phyloP scores from a whole-genome alignment of 305 asterid genomes.

The Coffea humblotiana region DNA sequence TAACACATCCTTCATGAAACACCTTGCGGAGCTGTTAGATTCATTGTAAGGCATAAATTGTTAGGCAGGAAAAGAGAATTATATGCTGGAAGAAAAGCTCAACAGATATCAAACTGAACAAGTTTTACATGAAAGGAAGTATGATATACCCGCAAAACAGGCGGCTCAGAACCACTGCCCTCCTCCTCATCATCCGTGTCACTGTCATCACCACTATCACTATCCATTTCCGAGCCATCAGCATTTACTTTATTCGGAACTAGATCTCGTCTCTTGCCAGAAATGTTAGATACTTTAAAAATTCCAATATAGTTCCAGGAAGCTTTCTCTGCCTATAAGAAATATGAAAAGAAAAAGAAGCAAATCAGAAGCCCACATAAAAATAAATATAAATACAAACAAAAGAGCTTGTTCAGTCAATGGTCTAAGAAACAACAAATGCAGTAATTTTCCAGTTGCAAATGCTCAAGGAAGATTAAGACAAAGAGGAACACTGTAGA shows the following conservation, averaged over 20 bases:
- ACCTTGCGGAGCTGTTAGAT: conserved; percentile 35
- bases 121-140: not conserved
- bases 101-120: not conserved
- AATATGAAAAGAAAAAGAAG: not conserved
- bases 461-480: not conserved
- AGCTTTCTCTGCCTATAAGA: conserved; percentile 70
- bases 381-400: not conserved
- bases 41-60: conserved; percentile 15
- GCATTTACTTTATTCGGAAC: conserved; percentile 50
- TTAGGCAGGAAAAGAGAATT: not conserved
- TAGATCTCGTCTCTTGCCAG: conserved; percentile 77
- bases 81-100: conserved; percentile 9
- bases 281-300: conserved; percentile 66
- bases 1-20: conserved; percentile 40
- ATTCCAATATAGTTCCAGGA: conserved; percentile 70
- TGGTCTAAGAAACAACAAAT: not conserved
- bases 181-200: conserved; percentile 63
- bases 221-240: conserved; percentile 69
- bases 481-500: not conserved
- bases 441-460: not conserved
- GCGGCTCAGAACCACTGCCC: conserved; percentile 47
- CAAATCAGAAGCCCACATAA: not conserved
- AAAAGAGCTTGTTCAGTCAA: not conserved
- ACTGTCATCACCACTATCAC: conserved; percentile 76
- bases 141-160: conserved; percentile 47